These are phyloP conservation scores for Yamadazyma laniorum DNA, from an alignment of 805 yeast species.

Conservation along the genomic window DNA sequence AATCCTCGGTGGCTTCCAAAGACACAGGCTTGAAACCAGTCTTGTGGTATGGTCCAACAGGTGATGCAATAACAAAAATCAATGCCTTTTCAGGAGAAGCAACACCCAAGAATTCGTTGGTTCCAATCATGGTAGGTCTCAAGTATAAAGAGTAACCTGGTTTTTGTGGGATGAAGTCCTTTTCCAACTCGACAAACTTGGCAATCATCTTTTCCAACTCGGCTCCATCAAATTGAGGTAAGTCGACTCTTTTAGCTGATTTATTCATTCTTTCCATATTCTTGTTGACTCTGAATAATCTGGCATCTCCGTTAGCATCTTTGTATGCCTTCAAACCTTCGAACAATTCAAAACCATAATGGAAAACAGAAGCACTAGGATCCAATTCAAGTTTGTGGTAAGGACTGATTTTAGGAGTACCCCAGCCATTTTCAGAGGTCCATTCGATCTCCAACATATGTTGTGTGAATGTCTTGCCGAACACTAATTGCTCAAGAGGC, in stretches of 20 bases:
- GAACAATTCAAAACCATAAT: conserved; percentile 90
- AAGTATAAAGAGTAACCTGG: conserved; percentile 89
- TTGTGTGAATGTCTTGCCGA: conserved; percentile 64
- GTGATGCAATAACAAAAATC: conserved; percentile 84
- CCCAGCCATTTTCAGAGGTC: conserved; percentile 81
- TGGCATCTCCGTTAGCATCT: conserved; percentile 57
- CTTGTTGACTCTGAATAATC: conserved; percentile 88
- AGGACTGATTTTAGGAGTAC: conserved; percentile 81
- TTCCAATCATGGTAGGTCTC: conserved; percentile 95
- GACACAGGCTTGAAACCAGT: conserved; percentile 95
- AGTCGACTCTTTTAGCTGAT: conserved; percentile 84
- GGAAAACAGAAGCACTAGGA: conserved; percentile 89
- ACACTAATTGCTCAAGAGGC: conserved; percentile 40
- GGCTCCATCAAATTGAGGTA: conserved; percentile 81
- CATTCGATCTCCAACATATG: conserved; percentile 90
- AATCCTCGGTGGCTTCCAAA: conserved; percentile 92
- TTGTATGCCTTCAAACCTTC: conserved; percentile 95
- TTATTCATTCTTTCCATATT: conserved; percentile 90
- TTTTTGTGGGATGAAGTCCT: conserved; percentile 76
- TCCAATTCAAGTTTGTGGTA: conserved; percentile 74
- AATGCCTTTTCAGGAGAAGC: conserved; percentile 78
- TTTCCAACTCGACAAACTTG: conserved; percentile 71
- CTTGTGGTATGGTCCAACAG: conserved; percentile 90
- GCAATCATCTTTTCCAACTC: conserved; percentile 75
- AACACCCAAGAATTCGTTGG: conserved; percentile 86